Evolutionary conservation across 257 asterid species (phyloP).

Genomic region (Fraxinus americana): DNA sequence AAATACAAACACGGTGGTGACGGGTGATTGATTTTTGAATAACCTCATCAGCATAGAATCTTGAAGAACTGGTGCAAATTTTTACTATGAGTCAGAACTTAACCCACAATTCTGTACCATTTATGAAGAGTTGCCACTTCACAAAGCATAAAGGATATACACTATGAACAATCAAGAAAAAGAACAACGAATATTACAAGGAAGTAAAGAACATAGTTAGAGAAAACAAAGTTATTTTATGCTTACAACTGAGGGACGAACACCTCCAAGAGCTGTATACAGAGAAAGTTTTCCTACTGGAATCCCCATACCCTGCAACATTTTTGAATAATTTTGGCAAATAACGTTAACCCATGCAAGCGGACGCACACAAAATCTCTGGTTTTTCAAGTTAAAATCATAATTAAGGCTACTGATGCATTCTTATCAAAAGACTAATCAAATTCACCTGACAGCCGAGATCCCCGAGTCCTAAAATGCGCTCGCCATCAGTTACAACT

Average conservation of each 20-base stretch:
- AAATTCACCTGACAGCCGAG: slow-evolving; percentile 88
- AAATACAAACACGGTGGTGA: neutral
- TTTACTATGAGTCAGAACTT: neutral
- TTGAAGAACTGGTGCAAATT: neutral
- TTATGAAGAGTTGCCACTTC: neutral
- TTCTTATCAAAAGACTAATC: neutral
- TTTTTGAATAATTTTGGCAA: slow-evolving; percentile 5
- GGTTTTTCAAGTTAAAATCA: neutral
- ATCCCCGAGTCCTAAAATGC: slow-evolving; percentile 95
- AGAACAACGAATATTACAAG: neutral
- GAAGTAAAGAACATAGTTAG: too few relatives aligned
- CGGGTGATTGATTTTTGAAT: neutral
- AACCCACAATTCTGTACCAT: neutral
- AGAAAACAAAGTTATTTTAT: slow-evolving; percentile 16
- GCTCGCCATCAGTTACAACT: slow-evolving; percentile 95
- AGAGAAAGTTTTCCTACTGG: slow-evolving; percentile 98
- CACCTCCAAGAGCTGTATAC: slow-evolving; percentile 94
- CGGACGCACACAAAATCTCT: neutral
- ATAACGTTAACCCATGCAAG: neutral
- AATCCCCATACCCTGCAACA: slow-evolving; percentile 90
- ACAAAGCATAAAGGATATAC: neutral
- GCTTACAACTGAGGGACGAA: slow-evolving; percentile 92
- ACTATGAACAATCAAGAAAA: too few relatives aligned
- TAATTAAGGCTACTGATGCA: neutral
- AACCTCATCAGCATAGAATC: neutral